phyloP scores from a whole-genome alignment of 2,329 filamentous ascomycete genomes.

The Cladosporium sp. region DNA sequence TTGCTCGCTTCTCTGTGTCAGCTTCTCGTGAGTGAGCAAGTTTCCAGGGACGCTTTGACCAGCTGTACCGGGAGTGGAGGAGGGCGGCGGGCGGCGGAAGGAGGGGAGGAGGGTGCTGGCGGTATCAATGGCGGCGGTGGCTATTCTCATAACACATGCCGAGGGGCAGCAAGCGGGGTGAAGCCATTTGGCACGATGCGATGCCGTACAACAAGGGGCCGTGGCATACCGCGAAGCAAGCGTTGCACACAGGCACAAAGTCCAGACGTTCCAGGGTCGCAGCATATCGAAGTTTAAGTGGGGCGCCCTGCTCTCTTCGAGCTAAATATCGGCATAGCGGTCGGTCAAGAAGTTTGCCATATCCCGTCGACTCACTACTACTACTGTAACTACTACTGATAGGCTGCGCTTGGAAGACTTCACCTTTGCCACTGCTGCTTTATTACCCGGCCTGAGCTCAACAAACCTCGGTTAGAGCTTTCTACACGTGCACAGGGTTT shows the following conservation, averaged over 20 bases:
- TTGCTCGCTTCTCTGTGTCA: conserved; percentile 5
- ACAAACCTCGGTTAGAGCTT: conserved; percentile 1
- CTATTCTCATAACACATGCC: too few species aligned
- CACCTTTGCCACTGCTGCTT: not conserved
- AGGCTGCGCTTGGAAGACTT: not conserved
- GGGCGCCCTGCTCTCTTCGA: not conserved
- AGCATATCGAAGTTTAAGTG: not conserved
- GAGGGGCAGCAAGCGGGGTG: not conserved
- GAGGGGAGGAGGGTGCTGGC: not conserved
- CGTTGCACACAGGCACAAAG: not conserved
- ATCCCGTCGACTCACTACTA: conserved; percentile 5
- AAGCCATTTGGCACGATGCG: not conserved
- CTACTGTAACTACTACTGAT: not conserved
- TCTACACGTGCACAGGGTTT: conserved; percentile 7
- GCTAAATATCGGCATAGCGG: not conserved
- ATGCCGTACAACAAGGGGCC: not conserved
- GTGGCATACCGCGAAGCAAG: not conserved
- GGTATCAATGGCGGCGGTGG: conserved; percentile 1
- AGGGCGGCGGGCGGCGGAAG: not conserved
- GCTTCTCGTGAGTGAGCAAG: conserved; percentile 26
- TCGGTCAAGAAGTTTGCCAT: conserved; percentile 8
- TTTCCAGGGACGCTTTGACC: conserved; percentile 24
- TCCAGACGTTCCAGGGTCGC: not conserved
- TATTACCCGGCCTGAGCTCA: conserved; percentile 4
- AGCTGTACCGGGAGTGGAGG: not conserved